Percentiles rank a stretch among this genome's conserved stretches.
phyloP scores from a whole-genome alignment of 768 basidiomycete genomes.

The Rhodotorula kratochvilovae region DNA sequence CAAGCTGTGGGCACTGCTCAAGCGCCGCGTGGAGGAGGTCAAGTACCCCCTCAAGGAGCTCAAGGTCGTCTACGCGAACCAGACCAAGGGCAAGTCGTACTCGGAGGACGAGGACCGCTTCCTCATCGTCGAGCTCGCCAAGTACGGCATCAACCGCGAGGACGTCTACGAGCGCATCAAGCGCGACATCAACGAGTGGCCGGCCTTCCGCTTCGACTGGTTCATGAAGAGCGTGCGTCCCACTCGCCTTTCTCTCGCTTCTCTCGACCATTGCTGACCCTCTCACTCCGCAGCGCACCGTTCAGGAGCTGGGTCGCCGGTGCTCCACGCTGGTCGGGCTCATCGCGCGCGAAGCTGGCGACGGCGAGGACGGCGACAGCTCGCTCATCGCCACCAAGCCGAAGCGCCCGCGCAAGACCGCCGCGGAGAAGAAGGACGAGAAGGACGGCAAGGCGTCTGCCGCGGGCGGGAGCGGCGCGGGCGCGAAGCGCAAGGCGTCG shows the following conservation, averaged over 20 bases:
- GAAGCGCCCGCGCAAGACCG: conserved; percentile 9
- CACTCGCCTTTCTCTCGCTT: conserved; percentile 54
- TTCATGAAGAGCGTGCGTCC: conserved; percentile 53
- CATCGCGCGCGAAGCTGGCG: conserved; percentile 84
- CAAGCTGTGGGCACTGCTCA: conserved; percentile 70
- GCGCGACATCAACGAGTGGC: conserved; percentile 92
- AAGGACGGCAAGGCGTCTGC: conserved; percentile 20
- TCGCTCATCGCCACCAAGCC: neutral
- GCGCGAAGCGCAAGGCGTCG: neutral
- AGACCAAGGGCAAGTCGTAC: conserved; percentile 92
- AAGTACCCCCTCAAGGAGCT: conserved; percentile 94
- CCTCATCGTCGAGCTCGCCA: conserved; percentile 77
- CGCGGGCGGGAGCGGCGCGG: neutral
- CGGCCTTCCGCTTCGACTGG: conserved; percentile 96
- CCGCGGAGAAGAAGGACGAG: neutral
- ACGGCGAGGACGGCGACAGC: conserved; percentile 56
- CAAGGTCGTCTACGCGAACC: conserved; percentile 76
- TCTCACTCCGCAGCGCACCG: conserved; percentile 62
- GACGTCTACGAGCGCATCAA: conserved; percentile 91
- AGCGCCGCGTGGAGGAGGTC: conserved; percentile 75
- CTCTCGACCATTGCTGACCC: conserved; percentile 50
- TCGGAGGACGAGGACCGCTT: conserved; percentile 96
- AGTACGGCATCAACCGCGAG: conserved; percentile 82
- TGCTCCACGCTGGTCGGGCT: conserved; percentile 81
- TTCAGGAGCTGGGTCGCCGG: conserved; percentile 78